A percentile compares a stretch with the other conserved stretches of the same genome.
Evolutionary conservation across 176 grass and related monocot species (phyloP).

Genomic region (Poa pratensis): DNA sequence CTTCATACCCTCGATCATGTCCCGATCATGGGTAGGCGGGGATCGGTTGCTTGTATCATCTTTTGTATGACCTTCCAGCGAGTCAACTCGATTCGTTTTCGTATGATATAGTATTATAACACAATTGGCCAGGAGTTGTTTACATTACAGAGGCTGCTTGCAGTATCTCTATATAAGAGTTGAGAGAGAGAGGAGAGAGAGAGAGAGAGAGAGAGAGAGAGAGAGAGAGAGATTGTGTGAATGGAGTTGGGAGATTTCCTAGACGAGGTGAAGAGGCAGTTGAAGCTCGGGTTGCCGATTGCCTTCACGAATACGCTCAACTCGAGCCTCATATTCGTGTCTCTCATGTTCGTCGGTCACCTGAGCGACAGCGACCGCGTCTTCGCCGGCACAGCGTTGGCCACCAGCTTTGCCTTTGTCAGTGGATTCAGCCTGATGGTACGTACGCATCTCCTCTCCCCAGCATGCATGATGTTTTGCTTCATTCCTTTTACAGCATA

Average conservation of each 20-base stretch:
- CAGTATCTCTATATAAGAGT: too few relatives aligned
- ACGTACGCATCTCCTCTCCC: conserved; percentile 7
- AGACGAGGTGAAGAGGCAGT: conserved; percentile 45
- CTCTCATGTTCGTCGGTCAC: conserved; percentile 59
- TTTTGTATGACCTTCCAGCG: too few relatives aligned
- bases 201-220: too few relatives aligned
- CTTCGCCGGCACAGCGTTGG: conserved; percentile 48
- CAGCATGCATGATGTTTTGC: neutral
- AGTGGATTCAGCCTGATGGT: conserved; percentile 61
- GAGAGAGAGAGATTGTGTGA: neutral
- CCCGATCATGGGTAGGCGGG: too few relatives aligned
- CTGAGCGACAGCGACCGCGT: conserved; percentile 42
- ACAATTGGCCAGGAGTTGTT: too few relatives aligned
- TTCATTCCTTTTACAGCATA: too few relatives aligned
- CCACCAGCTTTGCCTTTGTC: conserved; percentile 49
- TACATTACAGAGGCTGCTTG: too few relatives aligned
- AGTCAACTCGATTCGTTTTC: too few relatives aligned
- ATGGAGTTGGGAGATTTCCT: conserved; percentile 7
- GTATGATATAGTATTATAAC: too few relatives aligned
- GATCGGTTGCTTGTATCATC: too few relatives aligned
- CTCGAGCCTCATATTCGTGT: conserved; percentile 34
- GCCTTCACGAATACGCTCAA: conserved; percentile 37
- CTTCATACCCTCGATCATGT: too few relatives aligned
- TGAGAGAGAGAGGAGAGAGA: too few relatives aligned
- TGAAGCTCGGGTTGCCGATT: conserved; percentile 43